Evolutionary conservation across 805 yeast genomes (phyloP).

Genomic region (Geotrichum ghanense): DNA sequence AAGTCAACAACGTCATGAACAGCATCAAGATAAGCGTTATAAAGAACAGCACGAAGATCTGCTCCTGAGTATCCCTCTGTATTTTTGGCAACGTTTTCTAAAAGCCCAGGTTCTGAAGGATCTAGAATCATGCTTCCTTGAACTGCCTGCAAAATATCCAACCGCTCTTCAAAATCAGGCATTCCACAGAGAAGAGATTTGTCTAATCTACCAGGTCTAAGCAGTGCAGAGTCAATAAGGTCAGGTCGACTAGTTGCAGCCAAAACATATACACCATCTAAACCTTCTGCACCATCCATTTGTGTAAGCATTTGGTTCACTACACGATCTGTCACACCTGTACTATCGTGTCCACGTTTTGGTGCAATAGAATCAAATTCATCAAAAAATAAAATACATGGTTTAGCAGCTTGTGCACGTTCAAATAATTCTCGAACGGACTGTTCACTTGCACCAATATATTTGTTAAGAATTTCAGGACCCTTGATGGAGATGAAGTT

Average conservation of each 20-base stretch:
- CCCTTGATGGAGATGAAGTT: slow-evolving; percentile 92
- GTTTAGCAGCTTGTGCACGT: slow-evolving; percentile 88
- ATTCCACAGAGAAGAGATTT: slow-evolving; percentile 84
- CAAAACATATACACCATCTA: slow-evolving; percentile 90
- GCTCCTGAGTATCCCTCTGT: slow-evolving; percentile 89
- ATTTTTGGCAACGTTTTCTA: slow-evolving; percentile 40
- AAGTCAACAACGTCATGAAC: slow-evolving; percentile 37
- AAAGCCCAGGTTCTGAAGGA: slow-evolving; percentile 33
- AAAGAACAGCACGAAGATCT: slow-evolving; percentile 83
- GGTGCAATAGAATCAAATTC: slow-evolving; percentile 97
- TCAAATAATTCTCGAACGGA: slow-evolving; percentile 88
- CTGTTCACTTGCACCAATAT: slow-evolving; percentile 96
- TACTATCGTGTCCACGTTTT: slow-evolving; percentile 92
- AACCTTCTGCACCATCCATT: slow-evolving; percentile 98
- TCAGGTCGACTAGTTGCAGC: slow-evolving; percentile 98
- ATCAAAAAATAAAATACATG: slow-evolving; percentile 86
- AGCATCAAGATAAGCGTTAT: slow-evolving; percentile 83
- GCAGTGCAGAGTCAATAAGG: slow-evolving; percentile 82
- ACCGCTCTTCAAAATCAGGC: slow-evolving; percentile 60
- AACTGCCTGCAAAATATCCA: slow-evolving; percentile 51
- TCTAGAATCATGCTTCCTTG: slow-evolving; percentile 47
- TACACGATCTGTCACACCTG: slow-evolving; percentile 95
- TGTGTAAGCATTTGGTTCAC: slow-evolving; percentile 95
- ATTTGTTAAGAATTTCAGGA: slow-evolving; percentile 89
- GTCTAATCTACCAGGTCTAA: slow-evolving; percentile 94